These are phyloP conservation scores for Populus alba DNA, from an alignment of 345 rosid species.

Conservation along the genomic window DNA sequence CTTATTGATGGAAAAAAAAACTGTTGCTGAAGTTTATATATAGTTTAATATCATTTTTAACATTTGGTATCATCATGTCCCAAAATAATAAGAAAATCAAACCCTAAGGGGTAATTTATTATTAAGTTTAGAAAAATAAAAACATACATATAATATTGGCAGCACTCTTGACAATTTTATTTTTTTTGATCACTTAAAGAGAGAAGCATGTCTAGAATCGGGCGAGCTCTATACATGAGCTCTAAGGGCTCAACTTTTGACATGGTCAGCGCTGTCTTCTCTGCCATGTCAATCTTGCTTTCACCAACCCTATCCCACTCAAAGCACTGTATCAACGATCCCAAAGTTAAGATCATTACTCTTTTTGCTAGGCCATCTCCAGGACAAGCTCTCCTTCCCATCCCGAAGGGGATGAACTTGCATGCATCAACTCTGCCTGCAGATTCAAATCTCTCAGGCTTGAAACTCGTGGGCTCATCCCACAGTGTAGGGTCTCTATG, in stretches of 20 bases:
- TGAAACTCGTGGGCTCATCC: not conserved
- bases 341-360: constrained; percentile 14
- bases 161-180: too few relatives aligned
- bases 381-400: constrained; percentile 7
- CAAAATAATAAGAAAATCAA: too few relatives aligned
- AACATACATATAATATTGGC: too few relatives aligned
- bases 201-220: not conserved
- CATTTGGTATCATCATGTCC: too few relatives aligned
- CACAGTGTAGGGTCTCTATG: not conserved
- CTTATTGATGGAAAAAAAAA: too few relatives aligned
- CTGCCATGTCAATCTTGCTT: not conserved
- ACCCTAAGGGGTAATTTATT: too few relatives aligned
- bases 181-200: not conserved
- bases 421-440: not conserved
- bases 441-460: constrained; percentile 19
- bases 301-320: constrained; percentile 13
- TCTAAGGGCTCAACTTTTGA: constrained; percentile 3
- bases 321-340: constrained; percentile 28
- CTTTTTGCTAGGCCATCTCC: constrained; percentile 16
- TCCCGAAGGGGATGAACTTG: constrained; percentile 19
- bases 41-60: too few relatives aligned
- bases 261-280: not conserved
- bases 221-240: not conserved
- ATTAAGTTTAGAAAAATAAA: too few relatives aligned
- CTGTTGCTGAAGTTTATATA: too few relatives aligned